Base-by-base conservation (phyloP, 139 green algal species). In the Dunaliella primolecta region DNA sequence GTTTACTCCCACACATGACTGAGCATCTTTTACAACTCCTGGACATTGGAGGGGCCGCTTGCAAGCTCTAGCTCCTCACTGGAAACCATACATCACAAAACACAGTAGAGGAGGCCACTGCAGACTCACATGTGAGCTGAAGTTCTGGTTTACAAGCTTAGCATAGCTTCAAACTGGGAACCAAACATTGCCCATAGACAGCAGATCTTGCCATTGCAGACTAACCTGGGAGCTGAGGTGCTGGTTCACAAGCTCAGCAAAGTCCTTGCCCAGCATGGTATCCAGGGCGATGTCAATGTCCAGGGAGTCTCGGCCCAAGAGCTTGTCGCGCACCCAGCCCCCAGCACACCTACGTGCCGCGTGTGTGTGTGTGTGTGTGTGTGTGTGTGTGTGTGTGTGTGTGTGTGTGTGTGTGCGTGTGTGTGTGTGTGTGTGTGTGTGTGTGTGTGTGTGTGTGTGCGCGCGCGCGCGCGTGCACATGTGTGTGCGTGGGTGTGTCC, bases 231-330 rank as follows among this genome's bases (percentile, higher is more conserved):
- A 91, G 32, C 83, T 36, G 1, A 98, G 89, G 81, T 98, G 96
- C 33, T 94, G 89, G 79, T 98, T 97, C 15, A 98, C 89, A 55
- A 93, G 84, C 81, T 97, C 94, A 0, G 96, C 96, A 91, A 98
- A 99, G 37, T 98, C 92, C 72, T 89, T 89, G 0, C 97, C 75
- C 37, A 97, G 78, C 86, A 96, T 93, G 90, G 98, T 91, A 87
- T 99, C 97, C 38, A 99, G 86, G 1, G 97, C 97, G 29, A 99
- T 96, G 91, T 99, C 97, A 32, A 99, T 98, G 90, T 99, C 97
- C n/a, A 94, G 78, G n/a, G 88, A 96, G 33, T 94, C 88, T 31
- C 86, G 88, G 23, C 95, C 95, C 78, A 98, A 91, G 71, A 98
- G 89, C 88, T 99, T 99, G 89, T 99, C 97, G 0, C 97, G 87